Evolutionary conservation across 202 grass and related monocot genomes (phyloP).

Genomic region (Cymbopogon flexuosus): DNA sequence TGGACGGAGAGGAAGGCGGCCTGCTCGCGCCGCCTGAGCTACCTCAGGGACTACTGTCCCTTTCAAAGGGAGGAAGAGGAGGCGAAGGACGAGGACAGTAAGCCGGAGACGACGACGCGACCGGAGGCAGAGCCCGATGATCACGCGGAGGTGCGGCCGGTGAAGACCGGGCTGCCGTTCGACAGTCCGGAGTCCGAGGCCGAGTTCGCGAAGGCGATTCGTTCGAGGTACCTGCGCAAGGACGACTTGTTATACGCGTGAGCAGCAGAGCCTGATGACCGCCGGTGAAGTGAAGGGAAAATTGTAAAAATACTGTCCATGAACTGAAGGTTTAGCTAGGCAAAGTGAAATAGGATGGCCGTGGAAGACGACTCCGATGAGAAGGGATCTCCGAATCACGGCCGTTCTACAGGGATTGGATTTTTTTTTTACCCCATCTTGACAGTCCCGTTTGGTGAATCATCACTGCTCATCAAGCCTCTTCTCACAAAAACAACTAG

Average conservation of each 20-base stretch:
- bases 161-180: slow-evolving; percentile 7
- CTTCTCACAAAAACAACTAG: too few relatives aligned
- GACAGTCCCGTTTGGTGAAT: too few relatives aligned
- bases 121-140: not conserved
- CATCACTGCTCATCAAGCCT: not conserved
- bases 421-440: not conserved
- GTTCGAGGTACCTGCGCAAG: not conserved
- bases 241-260: not conserved
- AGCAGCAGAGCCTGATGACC: not conserved
- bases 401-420: not conserved
- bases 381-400: too few relatives aligned
- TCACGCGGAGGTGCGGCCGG: not conserved
- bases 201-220: slow-evolving; percentile 9
- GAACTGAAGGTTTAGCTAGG: not conserved
- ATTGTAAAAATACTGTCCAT: not conserved
- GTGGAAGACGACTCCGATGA: too few relatives aligned
- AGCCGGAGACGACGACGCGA: not conserved
- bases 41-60: slow-evolving; percentile 18
- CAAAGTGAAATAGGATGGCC: not conserved
- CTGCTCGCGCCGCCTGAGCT: not conserved
- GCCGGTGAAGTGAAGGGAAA: not conserved
- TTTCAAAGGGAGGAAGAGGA: slow-evolving; percentile 21
- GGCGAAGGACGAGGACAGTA: not conserved
- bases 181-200: not conserved
- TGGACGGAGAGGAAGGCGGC: not conserved